These are phyloP conservation scores for Teratosphaeria nubilosa DNA, from an alignment of 2,329 filamentous ascomycete genomes.

Conservation along the genomic window DNA sequence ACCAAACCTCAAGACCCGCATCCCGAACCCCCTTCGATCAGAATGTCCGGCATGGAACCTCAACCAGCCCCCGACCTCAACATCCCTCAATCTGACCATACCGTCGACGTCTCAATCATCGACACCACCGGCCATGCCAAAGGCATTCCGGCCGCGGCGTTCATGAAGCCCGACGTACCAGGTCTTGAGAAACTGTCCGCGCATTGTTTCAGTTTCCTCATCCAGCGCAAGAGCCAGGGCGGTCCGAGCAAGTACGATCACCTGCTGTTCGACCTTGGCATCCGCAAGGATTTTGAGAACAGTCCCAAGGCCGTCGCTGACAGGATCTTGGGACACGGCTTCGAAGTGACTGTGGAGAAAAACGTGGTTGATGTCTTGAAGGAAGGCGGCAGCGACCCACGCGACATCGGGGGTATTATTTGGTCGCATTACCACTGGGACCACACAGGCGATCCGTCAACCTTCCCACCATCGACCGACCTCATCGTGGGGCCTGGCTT, in stretches of 20 bases:
- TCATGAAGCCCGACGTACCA: constrained; percentile 27
- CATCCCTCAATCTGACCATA: constrained; percentile 20
- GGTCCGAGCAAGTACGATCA: constrained; percentile 5
- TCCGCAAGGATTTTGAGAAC: constrained; percentile 34
- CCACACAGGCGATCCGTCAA: constrained; percentile 31
- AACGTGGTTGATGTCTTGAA: constrained; percentile 32
- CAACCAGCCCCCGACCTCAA: constrained; percentile 18
- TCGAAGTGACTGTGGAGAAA: constrained; percentile 31
- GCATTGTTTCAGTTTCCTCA: constrained; percentile 37
- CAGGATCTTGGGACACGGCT: constrained; percentile 17
- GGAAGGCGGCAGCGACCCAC: constrained; percentile 29
- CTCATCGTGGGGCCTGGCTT: constrained; percentile 26
- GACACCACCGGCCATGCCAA: constrained; percentile 14
- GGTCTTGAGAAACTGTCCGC: constrained; percentile 25
- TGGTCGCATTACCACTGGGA: constrained; percentile 27
- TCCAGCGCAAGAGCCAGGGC: constrained; percentile 29
- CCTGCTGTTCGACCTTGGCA: constrained; percentile 33
- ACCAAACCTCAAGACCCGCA: not conserved
- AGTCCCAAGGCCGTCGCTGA: constrained; percentile 17
- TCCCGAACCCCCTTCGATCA: not conserved
- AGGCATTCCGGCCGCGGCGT: constrained; percentile 9
- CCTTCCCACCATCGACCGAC: constrained; percentile 31
- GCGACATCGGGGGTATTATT: constrained; percentile 25
- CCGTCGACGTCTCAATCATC: constrained; percentile 23
- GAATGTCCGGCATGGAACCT: not conserved